These are phyloP conservation scores for Cantharellus anzutake DNA, from an alignment of 768 basidiomycete genomes.

Conservation along the genomic window DNA sequence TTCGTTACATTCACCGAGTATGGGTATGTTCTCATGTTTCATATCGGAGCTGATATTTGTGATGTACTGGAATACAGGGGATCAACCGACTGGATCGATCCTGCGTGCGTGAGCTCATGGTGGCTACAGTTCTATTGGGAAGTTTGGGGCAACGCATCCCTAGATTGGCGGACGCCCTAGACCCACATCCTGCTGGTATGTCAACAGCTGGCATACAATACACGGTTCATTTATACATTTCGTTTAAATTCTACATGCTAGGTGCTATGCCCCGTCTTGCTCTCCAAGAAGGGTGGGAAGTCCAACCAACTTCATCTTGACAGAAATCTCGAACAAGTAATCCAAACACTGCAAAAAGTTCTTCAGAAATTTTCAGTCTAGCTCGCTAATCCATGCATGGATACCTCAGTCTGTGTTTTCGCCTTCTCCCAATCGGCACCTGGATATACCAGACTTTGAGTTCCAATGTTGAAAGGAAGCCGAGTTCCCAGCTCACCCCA, in stretches of 20 bases:
- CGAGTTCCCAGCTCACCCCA: conserved; percentile 37
- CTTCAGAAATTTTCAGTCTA: background rate
- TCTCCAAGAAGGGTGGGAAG: conserved; percentile 5
- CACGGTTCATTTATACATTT: too few relatives aligned
- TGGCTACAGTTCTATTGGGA: too few relatives aligned
- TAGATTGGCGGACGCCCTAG: too few relatives aligned
- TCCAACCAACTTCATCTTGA: conserved; percentile 52
- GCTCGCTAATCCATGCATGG: background rate
- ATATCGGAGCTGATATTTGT: background rate
- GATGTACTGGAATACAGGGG: background rate
- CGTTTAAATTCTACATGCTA: too few relatives aligned
- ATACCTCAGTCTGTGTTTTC: conserved; percentile 70
- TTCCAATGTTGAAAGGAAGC: too few relatives aligned
- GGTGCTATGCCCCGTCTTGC: background rate
- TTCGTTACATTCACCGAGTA: background rate
- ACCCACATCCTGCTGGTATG: too few relatives aligned
- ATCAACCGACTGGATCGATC: conserved; percentile 6
- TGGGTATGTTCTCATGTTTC: background rate
- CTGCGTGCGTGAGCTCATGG: background rate
- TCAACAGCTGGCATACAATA: too few relatives aligned
- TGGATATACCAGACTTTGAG: conserved; percentile 11
- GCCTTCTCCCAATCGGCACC: conserved; percentile 69
- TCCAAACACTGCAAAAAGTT: conserved; percentile 47
- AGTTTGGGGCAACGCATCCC: too few relatives aligned
- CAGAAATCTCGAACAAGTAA: conserved; percentile 76